These are phyloP conservation scores for Phoma sp. DNA, from an alignment of 2,329 filamentous ascomycete species.

Conservation along the genomic window DNA sequence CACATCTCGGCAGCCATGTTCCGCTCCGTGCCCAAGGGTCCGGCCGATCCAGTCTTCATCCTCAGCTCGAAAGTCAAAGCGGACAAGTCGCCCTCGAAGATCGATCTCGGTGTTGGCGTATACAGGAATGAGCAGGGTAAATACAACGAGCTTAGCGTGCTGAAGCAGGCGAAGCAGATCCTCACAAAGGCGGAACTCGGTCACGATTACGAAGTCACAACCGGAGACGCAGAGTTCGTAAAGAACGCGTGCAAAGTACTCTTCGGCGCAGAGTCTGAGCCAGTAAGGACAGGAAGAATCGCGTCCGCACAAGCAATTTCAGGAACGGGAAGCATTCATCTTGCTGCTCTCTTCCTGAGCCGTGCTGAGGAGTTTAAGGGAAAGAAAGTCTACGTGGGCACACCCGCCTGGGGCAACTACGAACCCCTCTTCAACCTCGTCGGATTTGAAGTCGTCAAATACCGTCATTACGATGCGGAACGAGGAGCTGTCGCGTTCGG, in stretches of 20 bases:
- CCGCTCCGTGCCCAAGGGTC: constrained; percentile 34
- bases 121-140: constrained; percentile 46
- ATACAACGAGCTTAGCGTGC: constrained; percentile 42
- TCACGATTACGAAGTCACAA: constrained; percentile 45
- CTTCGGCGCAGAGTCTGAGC: constrained; percentile 35
- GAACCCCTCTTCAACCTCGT: constrained; percentile 41
- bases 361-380: constrained; percentile 25
- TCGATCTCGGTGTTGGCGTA: constrained; percentile 50
- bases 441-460: constrained; percentile 38
- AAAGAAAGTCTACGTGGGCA: constrained; percentile 41
- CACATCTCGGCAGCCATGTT: constrained; percentile 24
- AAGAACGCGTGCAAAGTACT: constrained; percentile 38
- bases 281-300: constrained; percentile 24
- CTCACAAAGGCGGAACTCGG: constrained; percentile 20
- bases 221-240: constrained; percentile 43
- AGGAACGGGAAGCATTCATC: constrained; percentile 49
- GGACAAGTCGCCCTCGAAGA: constrained; percentile 41
- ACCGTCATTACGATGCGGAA: constrained; percentile 40
- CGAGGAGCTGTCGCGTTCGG: constrained; percentile 37
- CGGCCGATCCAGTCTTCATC: constrained; percentile 44
- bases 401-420: constrained; percentile 49
- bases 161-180: constrained; percentile 27
- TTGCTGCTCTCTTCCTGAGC: constrained; percentile 44
- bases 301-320: constrained; percentile 51
- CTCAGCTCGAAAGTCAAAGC: constrained; percentile 44